Conservation (phyloP, 2,329 filamentous ascomycete genomes). For the Penicillium nordicum region DNA sequence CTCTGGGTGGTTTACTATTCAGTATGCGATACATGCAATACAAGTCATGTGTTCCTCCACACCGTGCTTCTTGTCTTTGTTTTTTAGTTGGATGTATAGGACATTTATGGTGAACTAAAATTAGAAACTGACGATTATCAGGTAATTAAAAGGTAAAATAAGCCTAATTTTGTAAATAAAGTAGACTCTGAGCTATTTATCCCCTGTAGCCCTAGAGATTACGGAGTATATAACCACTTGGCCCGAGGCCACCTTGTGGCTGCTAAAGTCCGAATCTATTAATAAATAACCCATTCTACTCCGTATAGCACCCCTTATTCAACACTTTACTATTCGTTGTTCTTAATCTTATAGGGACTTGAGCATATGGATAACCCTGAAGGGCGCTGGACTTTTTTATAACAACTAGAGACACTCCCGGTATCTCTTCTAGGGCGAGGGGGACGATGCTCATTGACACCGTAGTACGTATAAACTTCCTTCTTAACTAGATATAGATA, state of each 20-base stretch:
- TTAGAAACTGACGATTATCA: background rate
- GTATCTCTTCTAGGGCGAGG: no score
- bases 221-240: background rate
- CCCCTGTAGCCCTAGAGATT: background rate
- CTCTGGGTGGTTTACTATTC: no score
- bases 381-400: background rate
- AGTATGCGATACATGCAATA: background rate
- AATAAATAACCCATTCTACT: background rate
- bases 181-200: background rate
- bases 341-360: background rate
- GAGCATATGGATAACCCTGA: background rate
- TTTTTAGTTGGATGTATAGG: background rate
- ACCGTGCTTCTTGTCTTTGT: background rate
- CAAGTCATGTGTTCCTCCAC: background rate
- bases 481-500: no score
- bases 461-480: no score
- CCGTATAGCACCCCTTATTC: background rate
- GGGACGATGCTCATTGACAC: no score
- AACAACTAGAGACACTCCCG: no score
- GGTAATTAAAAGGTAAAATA: background rate
- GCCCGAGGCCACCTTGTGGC: background rate
- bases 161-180: background rate
- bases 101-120: background rate
- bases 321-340: background rate
- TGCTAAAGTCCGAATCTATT: no score